These are phyloP conservation scores for Hansenula anomala DNA, from an alignment of 1,139 yeast genomes.

Conservation along the genomic window DNA sequence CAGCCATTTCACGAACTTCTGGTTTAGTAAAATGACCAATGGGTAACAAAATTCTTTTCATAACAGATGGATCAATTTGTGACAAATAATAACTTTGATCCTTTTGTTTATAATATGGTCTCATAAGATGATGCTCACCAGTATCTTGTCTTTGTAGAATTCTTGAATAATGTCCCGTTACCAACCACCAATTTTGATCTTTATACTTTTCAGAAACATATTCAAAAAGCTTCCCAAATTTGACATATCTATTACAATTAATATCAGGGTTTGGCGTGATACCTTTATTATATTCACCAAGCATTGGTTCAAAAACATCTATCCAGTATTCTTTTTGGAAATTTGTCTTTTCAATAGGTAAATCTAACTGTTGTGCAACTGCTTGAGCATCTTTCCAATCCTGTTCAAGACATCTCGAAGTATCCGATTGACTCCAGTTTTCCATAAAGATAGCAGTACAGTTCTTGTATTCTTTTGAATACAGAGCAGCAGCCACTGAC, in stretches of 20 bases:
- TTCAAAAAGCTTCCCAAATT: conserved; percentile 73
- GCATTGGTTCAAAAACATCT: conserved; percentile 90
- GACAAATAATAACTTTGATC: conserved; percentile 93
- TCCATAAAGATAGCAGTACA: conserved; percentile 88
- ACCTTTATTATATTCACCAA: conserved; percentile 64
- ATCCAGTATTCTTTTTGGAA: conserved; percentile 92
- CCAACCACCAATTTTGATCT: conserved; percentile 66
- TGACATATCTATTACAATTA: conserved; percentile 77
- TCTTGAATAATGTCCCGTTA: conserved; percentile 90
- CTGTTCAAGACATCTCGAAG: conserved; percentile 63
- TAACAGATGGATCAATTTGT: conserved; percentile 45
- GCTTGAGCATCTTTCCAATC: conserved; percentile 84
- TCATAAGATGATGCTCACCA: conserved; percentile 42
- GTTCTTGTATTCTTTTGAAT: conserved; percentile 38
- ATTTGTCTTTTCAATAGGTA: conserved; percentile 72
- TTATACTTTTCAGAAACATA: conserved; percentile 38
- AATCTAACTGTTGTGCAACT: conserved; percentile 54
- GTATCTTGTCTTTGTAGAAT: conserved; percentile 33
- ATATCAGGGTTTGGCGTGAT: conserved; percentile 94
- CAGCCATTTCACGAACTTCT: conserved; percentile 65
- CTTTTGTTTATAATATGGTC: conserved; percentile 58
- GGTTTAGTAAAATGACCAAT: conserved; percentile 75
- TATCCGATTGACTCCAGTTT: conserved; percentile 64
- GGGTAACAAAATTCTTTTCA: conserved; percentile 64
- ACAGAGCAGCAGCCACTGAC: conserved; percentile 78